Evolutionary conservation across 2,329 filamentous ascomycete genomes (phyloP), one percentile per base, ranked within the genome.

Genomic region (Diaporthe eres): DNA sequence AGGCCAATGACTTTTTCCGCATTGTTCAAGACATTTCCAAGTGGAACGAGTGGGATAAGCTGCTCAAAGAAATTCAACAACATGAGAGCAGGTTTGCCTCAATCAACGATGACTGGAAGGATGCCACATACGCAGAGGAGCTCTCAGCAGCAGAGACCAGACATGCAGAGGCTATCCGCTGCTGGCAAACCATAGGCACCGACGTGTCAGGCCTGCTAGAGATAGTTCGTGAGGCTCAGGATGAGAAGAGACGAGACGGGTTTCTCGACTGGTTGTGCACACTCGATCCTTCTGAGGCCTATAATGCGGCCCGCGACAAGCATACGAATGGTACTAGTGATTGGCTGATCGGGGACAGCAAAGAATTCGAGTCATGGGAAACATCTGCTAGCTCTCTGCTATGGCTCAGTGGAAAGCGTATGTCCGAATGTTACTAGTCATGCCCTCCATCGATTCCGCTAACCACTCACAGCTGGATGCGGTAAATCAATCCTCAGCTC

Each of bases 191-290:
- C 1, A 47, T 65, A 25, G 60, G 60, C 25, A 47, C 0, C 2
- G 39, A 65, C 9, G 7, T 44, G 1, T 47, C 34, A 13, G n/a
- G 60, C 5, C n/a, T 65, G 4, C 22, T 47, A 31, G 28, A 47
- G 4, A n/a, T 12, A 31, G 39, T 65, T 5, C 4, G 7, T 2
- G 12, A 31, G 10, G n/a, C 8, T 2, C 60, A 47, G 37, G 22
- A n/a, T 3, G 39, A 65, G 9, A 31, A 19, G 39, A 17, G 47
- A 5, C 60, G 60, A 3, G n/a, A 65, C 25, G 12, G 39, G 39
- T 2, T 31, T 65, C 60, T 65, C n/a, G n/a, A 65, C 39, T 65
- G 60, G 60, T 12, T 65, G 60, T 65, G 60, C 12, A 17, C n/a
- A 9, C 25, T 65, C 15, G 39, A 65, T 44, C 60, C 39, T n/a